Evolutionary conservation across 768 basidiomycete species (phyloP).

Genomic region (Gymnopilus junonius): DNA sequence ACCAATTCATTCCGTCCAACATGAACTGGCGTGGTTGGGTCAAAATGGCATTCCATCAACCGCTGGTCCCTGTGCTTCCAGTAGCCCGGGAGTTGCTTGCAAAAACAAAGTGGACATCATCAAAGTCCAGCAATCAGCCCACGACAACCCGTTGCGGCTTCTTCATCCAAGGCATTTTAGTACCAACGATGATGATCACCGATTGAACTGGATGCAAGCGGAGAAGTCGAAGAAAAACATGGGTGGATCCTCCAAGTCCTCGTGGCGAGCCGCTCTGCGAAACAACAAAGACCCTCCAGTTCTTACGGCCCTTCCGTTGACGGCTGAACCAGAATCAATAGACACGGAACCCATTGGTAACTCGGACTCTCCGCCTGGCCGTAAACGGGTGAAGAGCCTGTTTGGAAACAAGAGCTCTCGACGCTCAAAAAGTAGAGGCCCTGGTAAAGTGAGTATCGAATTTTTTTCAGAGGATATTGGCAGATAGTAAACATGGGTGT

Average conservation of each 20-base stretch:
- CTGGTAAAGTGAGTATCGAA: constrained; percentile 14
- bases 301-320: constrained; percentile 34
- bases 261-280: constrained; percentile 17
- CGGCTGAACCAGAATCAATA: constrained; percentile 47
- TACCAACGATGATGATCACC: constrained; percentile 31
- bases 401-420: constrained; percentile 27
- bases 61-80: constrained; percentile 75
- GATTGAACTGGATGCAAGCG: constrained; percentile 22
- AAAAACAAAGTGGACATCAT: constrained; percentile 73
- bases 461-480: not conserved
- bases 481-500: constrained; percentile 5
- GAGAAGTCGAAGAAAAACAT: constrained; percentile 15
- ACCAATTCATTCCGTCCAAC: constrained; percentile 80
- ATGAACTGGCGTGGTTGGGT: constrained; percentile 84
- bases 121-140: constrained; percentile 40
- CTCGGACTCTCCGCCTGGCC: constrained; percentile 18
- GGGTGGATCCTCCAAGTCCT: constrained; percentile 19
- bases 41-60: constrained; percentile 83
- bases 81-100: constrained; percentile 79
- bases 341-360: constrained; percentile 17
- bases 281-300: constrained; percentile 20
- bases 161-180: constrained; percentile 33
- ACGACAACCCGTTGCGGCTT: constrained; percentile 36
- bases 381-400: constrained; percentile 37
- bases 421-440: constrained; percentile 26